phyloP scores from a whole-genome alignment of 1,284 basidiomycete species.

The Ustilago nuda region DNA sequence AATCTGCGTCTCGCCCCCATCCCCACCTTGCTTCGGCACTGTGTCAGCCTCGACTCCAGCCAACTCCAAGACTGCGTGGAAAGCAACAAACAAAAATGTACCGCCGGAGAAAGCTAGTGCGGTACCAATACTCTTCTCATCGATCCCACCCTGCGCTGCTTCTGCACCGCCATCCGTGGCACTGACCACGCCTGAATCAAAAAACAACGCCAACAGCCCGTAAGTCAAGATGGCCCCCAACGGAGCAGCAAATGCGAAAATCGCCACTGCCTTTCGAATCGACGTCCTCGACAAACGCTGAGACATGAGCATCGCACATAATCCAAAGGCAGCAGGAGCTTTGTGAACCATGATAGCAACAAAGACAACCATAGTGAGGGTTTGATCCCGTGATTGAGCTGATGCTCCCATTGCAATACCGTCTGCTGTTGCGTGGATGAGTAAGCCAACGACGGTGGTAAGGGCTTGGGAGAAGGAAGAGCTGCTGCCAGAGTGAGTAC shows the following conservation, averaged over 20 bases:
- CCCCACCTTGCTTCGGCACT: not conserved
- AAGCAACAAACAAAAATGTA: slow-evolving; percentile 93
- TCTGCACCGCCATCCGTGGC: not conserved
- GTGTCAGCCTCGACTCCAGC: slow-evolving; percentile 47
- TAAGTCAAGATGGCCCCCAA: slow-evolving; percentile 57
- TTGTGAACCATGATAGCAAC: slow-evolving; percentile 68
- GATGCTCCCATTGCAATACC: slow-evolving; percentile 67
- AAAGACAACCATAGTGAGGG: slow-evolving; percentile 62
- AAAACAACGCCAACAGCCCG: slow-evolving; percentile 19
- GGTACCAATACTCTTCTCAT: slow-evolving; percentile 73
- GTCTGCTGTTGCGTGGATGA: slow-evolving; percentile 66
- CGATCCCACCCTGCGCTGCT: slow-evolving; percentile 26
- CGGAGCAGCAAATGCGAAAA: slow-evolving; percentile 62
- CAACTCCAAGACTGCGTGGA: slow-evolving; percentile 70
- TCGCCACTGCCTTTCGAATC: slow-evolving; percentile 54
- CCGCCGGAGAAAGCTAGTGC: slow-evolving; percentile 87
- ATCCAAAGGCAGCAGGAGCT: slow-evolving; percentile 65
- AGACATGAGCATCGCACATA: slow-evolving; percentile 65
- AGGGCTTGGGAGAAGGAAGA: slow-evolving; percentile 50
- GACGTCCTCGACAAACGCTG: slow-evolving; percentile 42
- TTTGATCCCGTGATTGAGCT: slow-evolving; percentile 50
- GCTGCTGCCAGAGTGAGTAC: slow-evolving; percentile 2
- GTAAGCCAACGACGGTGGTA: slow-evolving; percentile 58
- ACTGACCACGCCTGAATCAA: slow-evolving; percentile 14
- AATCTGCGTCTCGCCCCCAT: slow-evolving; percentile 31